Base-by-base conservation (phyloP, 495 filamentous ascomycete species). In the Talaromyces liani region DNA sequence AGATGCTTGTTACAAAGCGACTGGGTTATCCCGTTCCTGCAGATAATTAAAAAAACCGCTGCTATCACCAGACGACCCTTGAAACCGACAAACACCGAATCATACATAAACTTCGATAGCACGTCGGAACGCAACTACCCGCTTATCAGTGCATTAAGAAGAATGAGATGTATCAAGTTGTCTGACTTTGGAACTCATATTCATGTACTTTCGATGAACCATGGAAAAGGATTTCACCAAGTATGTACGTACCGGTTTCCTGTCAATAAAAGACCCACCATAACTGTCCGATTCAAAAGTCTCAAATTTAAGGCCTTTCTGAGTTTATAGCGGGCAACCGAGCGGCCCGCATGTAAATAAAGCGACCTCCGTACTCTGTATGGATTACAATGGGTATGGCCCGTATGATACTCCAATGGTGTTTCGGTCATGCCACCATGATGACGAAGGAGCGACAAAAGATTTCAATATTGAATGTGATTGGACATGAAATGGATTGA, bases 341-440 rank as follows among this genome's bases (percentile, higher is more conserved):
- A 55, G 27, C 53, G 53, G 53, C 22, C 53, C 53, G 53, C 53
- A 27, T 56, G 27, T 56, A 56, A 14, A 56, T 29, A 56, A 49
- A 45, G n/a, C 45, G n/a, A 49, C 20, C 16, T 6, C n/a, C n/a
- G 16, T 45, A 10, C 45, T 49, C n/a, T 4, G 36, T 49, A 49
- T 9, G 45, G 45, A 49, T 9, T 36, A 34, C 33, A 12, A 36
- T 36, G 33, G 3, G 2, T 36, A 36, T 31, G 6, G 6, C 29
- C 29, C 29, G 29, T 31, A 12, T 36, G 33, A 36, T 36, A 36
- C 31, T 36, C 33, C 8, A 45, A 31, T 45, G 45, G 18, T 49
- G 18, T 22, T 49, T 49, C 45, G 45, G 16, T 20, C 45, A 49
- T 20, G 45, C 45, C 41, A 18, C n/a, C 18, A 7, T 22, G 45